Conservation (phyloP, 352 stramenopile genomes). For the Phytopythium delawarense region DNA sequence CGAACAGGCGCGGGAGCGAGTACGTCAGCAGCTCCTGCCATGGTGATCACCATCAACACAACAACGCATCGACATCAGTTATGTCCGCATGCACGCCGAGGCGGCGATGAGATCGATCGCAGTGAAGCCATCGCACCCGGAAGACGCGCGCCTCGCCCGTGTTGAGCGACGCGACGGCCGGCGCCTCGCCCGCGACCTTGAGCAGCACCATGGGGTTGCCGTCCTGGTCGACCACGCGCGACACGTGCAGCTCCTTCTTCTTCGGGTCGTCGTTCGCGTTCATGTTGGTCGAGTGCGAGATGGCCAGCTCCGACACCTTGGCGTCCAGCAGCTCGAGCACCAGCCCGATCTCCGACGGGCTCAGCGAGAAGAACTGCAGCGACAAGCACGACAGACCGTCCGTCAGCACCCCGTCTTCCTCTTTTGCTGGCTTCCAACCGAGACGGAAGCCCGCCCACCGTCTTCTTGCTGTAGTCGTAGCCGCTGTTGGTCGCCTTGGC, state of each 20-base stretch:
- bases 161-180: slow-evolving; percentile 57
- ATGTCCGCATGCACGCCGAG: not conserved
- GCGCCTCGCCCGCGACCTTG: slow-evolving; percentile 44
- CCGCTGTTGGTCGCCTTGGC: slow-evolving; percentile 59
- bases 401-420: not conserved
- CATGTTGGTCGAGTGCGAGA: slow-evolving; percentile 78
- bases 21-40: slow-evolving; percentile 70
- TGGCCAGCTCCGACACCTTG: slow-evolving; percentile 52
- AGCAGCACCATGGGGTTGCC: slow-evolving; percentile 54
- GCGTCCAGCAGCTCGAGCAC: slow-evolving; percentile 75
- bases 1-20: slow-evolving; percentile 69
- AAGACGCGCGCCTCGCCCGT: slow-evolving; percentile 64
- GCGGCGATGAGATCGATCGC: not conserved
- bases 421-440: not conserved
- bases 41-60: not conserved
- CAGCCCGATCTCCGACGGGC: slow-evolving; percentile 68
- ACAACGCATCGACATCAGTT: not conserved
- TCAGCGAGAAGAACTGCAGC: slow-evolving; percentile 78
- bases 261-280: slow-evolving; percentile 46
- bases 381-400: slow-evolving; percentile 4
- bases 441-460: slow-evolving; percentile 22
- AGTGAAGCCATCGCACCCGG: slow-evolving; percentile 12
- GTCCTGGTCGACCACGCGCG: slow-evolving; percentile 31
- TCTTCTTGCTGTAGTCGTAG: slow-evolving; percentile 84
- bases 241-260: slow-evolving; percentile 49